A percentile compares a stretch with the other conserved stretches of the same genome.
Conservation (phyloP, 306 rosid species). For the Vigna angularis region DNA sequence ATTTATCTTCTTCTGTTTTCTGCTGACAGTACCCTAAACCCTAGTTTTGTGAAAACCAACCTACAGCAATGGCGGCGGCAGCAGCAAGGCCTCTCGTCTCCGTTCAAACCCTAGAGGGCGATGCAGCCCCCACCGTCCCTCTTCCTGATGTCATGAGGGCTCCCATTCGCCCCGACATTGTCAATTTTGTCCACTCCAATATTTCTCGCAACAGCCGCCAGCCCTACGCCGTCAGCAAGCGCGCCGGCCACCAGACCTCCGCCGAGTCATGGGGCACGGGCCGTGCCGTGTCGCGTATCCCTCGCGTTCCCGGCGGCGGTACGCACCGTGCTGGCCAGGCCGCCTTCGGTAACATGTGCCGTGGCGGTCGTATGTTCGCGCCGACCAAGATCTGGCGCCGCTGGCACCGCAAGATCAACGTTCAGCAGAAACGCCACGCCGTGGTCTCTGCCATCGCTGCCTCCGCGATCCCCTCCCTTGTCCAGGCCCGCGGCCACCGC, state of each 20-base stretch:
- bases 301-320: constrained; percentile 87
- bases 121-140: constrained; percentile 50
- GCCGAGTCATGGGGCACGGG: constrained; percentile 94
- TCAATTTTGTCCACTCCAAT: constrained; percentile 66
- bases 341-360: constrained; percentile 90
- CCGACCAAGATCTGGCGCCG: constrained; percentile 93
- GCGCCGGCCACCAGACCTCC: constrained; percentile 83
- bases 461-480: constrained; percentile 69
- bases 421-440: constrained; percentile 76
- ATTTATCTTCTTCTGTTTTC: neutral
- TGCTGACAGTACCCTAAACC: constrained; percentile 22
- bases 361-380: constrained; percentile 90
- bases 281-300: constrained; percentile 82
- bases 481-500: constrained; percentile 68
- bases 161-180: constrained; percentile 71
- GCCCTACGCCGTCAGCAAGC: constrained; percentile 71
- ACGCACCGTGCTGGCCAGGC: constrained; percentile 91
- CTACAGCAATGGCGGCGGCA: constrained; percentile 56
- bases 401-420: constrained; percentile 81
- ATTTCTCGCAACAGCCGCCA: constrained; percentile 68
- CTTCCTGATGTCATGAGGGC: constrained; percentile 78
- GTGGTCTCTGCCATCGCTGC: constrained; percentile 81
- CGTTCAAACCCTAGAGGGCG: constrained; percentile 66
- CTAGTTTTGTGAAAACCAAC: neutral
- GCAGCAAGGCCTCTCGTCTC: constrained; percentile 82